Conservation (phyloP, 2,329 filamentous ascomycete species). For the Penicillium hordei region DNA sequence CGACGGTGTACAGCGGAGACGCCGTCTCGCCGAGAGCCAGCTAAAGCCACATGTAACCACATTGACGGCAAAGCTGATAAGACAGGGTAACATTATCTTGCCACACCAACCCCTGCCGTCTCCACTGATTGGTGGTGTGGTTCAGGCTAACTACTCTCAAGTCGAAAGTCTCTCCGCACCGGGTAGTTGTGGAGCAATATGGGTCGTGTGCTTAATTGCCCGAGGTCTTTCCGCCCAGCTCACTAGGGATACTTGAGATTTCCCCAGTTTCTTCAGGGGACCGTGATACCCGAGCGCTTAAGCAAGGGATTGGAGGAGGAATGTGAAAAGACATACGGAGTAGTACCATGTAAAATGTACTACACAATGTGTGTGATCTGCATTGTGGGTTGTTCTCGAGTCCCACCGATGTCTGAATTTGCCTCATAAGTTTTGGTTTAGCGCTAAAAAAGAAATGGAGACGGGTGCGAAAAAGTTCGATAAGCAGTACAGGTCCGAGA, state of each 20-base stretch:
- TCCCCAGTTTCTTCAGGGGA: background rate
- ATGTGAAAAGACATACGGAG: background rate
- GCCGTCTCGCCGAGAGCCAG: conserved; percentile 11
- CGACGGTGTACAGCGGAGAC: conserved; percentile 16
- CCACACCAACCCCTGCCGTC: background rate
- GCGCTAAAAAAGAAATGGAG: background rate
- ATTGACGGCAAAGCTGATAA: conserved; percentile 7
- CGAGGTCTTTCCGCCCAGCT: background rate
- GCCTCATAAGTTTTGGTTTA: background rate
- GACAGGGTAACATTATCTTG: conserved; percentile 6
- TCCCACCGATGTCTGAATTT: background rate
- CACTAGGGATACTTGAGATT: background rate
- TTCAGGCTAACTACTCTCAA: background rate
- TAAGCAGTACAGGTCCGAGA: background rate
- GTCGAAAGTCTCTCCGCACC: conserved; percentile 1
- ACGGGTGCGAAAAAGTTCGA: background rate
- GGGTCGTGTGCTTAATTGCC: conserved; percentile 2
- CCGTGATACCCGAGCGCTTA: background rate
- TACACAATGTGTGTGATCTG: background rate
- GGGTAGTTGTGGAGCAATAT: background rate
- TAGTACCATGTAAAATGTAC: background rate
- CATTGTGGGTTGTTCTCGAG: background rate
- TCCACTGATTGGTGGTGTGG: conserved; percentile 7
- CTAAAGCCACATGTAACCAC: conserved; percentile 16
- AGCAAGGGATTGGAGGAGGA: background rate